Conservation (phyloP, 2,329 filamentous ascomycete species). For the Claviceps monticola region DNA sequence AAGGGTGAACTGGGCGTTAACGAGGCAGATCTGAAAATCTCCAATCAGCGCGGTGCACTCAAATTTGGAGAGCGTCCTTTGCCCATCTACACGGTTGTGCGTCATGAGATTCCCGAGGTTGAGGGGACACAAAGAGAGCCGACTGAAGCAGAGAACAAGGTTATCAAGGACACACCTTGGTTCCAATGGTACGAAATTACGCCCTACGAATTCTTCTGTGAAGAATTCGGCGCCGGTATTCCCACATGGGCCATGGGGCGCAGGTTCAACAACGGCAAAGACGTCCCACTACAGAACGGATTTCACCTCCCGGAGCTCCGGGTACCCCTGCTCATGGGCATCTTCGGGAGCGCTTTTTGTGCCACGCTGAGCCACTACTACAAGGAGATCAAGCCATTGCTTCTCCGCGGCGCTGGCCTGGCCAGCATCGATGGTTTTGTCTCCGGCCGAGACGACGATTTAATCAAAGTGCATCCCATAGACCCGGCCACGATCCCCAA, state of each 20-base stretch:
- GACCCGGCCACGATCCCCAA: constrained; percentile 87
- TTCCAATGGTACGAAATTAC: constrained; percentile 98
- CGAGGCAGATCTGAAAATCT: constrained; percentile 75
- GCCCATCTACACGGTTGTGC: constrained; percentile 89
- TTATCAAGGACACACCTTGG: constrained; percentile 58
- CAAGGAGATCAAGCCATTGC: constrained; percentile 73
- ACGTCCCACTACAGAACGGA: constrained; percentile 41
- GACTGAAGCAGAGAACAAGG: constrained; percentile 24
- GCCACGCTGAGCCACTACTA: constrained; percentile 95
- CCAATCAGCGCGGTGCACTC: constrained; percentile 66
- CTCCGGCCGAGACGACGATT: constrained; percentile 65
- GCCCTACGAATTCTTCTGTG: constrained; percentile 89
- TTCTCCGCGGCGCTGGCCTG: constrained; percentile 63
- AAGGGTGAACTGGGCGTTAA: constrained; percentile 64
- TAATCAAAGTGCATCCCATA: constrained; percentile 88
- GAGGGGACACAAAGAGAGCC: constrained; percentile 24
- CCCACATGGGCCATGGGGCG: constrained; percentile 89
- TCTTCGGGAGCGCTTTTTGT: constrained; percentile 96
- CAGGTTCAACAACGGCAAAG: constrained; percentile 56
- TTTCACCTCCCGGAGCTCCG: constrained; percentile 70
- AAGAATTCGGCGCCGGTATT: constrained; percentile 82
- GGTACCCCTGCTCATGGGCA: constrained; percentile 71
- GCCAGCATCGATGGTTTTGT: constrained; percentile 68
- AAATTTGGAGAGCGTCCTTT: constrained; percentile 69
- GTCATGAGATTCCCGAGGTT: constrained; percentile 72